These are phyloP conservation scores for Mimosa pudica DNA, from an alignment of 306 rosid genomes.

Conservation along the genomic window DNA sequence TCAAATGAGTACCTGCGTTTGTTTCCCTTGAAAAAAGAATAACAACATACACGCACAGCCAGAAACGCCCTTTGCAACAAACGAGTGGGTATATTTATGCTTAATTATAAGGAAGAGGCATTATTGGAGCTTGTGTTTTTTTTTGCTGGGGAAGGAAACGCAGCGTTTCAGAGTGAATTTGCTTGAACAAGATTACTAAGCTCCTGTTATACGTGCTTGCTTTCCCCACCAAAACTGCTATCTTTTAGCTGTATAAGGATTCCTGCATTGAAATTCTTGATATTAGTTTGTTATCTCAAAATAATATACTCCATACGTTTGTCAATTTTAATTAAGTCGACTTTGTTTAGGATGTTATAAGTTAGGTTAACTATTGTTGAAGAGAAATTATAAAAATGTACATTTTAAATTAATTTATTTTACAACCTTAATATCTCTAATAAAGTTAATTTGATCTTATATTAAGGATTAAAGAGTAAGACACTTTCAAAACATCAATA, in stretches of 20 bases:
- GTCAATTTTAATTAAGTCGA: no score
- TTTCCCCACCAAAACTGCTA: background rate
- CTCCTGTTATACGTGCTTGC: background rate
- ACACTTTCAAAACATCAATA: no score
- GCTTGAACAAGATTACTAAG: constrained; percentile 47
- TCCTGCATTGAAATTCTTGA: background rate
- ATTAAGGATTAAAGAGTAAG: no score
- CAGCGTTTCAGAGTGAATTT: constrained; percentile 68
- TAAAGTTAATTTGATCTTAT: no score
- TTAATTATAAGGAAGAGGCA: constrained; percentile 48
- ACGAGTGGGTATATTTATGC: constrained; percentile 5
- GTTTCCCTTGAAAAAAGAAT: no score
- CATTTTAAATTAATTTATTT: no score
- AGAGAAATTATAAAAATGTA: no score
- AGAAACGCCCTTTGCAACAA: background rate
- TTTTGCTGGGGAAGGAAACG: constrained; percentile 42
- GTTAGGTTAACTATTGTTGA: no score
- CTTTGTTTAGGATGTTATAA: no score
- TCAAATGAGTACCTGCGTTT: no score
- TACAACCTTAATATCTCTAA: no score
- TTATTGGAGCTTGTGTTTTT: constrained; percentile 27
- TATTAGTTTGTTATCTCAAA: background rate
- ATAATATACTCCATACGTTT: no score
- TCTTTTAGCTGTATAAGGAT: background rate
- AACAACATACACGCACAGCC: background rate